These are phyloP conservation scores for Tolypocladium pustulatum DNA, from an alignment of 2,329 filamentous ascomycete genomes.

Conservation along the genomic window DNA sequence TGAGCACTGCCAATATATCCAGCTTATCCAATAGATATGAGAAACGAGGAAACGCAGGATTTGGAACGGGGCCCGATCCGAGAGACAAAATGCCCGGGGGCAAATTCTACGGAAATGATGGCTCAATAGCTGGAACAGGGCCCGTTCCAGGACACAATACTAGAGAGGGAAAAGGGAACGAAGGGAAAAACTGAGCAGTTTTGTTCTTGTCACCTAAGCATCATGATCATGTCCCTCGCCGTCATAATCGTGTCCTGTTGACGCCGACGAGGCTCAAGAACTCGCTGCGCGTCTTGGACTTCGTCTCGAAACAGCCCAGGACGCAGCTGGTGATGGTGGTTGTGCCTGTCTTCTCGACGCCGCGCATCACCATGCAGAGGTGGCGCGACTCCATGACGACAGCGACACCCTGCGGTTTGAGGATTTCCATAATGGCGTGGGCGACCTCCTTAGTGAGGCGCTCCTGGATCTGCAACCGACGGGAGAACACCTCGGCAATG, in stretches of 20 bases:
- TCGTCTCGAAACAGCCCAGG: slow-evolving; percentile 87
- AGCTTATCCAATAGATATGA: no score
- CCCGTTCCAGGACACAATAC: no score
- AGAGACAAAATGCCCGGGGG: no score
- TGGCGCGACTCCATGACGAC: slow-evolving; percentile 97
- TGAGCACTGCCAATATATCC: no score
- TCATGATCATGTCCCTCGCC: no score
- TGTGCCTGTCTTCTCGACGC: slow-evolving; percentile 76
- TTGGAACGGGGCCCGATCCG: no score
- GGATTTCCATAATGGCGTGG: slow-evolving; percentile 81
- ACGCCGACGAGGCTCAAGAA: slow-evolving; percentile 73
- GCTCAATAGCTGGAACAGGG: no score
- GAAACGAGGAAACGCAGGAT: no score
- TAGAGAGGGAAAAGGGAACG: no score
- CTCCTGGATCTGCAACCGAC: slow-evolving; percentile 90
- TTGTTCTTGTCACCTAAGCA: no score
- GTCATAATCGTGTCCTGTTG: slow-evolving; percentile 22
- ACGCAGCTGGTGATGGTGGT: slow-evolving; percentile 95
- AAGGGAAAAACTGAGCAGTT: no score
- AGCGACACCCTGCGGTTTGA: slow-evolving; percentile 88
- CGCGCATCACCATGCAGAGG: slow-evolving; percentile 97
- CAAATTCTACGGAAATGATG: no score
- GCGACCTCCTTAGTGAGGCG: slow-evolving; percentile 93
- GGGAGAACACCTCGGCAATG: slow-evolving; percentile 93
- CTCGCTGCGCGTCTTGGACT: slow-evolving; percentile 89